These are phyloP conservation scores for Penicillium silybi DNA, from an alignment of 495 filamentous ascomycete species.

Conservation along the genomic window DNA sequence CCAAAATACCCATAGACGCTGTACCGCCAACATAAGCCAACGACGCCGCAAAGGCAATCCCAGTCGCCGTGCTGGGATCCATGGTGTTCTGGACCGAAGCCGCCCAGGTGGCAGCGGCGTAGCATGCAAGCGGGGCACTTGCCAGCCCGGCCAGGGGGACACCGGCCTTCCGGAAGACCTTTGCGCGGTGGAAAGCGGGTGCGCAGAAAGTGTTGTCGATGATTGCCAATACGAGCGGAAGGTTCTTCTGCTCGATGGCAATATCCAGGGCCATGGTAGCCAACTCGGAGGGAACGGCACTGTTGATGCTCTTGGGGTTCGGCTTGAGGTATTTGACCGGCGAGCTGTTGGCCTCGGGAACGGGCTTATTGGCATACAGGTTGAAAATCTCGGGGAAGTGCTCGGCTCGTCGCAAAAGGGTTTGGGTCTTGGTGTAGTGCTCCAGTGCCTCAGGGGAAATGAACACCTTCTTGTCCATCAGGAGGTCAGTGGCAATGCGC, in stretches of 20 bases:
- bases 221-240: constrained; percentile 72
- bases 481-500: constrained; percentile 54
- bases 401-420: constrained; percentile 63
- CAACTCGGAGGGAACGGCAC: constrained; percentile 62
- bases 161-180: constrained; percentile 51
- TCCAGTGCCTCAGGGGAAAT: constrained; percentile 69
- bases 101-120: constrained; percentile 56
- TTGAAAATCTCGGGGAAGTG: constrained; percentile 74
- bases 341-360: constrained; percentile 56
- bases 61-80: constrained; percentile 64
- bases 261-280: constrained; percentile 68
- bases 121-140: constrained; percentile 65
- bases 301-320: constrained; percentile 63
- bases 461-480: constrained; percentile 74
- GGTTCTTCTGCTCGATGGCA: constrained; percentile 71
- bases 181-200: constrained; percentile 66
- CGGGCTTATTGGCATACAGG: constrained; percentile 80
- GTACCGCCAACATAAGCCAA: constrained; percentile 77
- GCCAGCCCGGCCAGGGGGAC: constrained; percentile 50
- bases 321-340: constrained; percentile 56
- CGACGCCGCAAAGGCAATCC: constrained; percentile 75
- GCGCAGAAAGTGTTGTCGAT: constrained; percentile 74
- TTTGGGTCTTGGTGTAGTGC: constrained; percentile 67
- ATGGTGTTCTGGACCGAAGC: constrained; percentile 63
- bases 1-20: constrained; percentile 74